phyloP scores from a whole-genome alignment of 2,329 filamentous ascomycete genomes.

The Alternaria rosae region DNA sequence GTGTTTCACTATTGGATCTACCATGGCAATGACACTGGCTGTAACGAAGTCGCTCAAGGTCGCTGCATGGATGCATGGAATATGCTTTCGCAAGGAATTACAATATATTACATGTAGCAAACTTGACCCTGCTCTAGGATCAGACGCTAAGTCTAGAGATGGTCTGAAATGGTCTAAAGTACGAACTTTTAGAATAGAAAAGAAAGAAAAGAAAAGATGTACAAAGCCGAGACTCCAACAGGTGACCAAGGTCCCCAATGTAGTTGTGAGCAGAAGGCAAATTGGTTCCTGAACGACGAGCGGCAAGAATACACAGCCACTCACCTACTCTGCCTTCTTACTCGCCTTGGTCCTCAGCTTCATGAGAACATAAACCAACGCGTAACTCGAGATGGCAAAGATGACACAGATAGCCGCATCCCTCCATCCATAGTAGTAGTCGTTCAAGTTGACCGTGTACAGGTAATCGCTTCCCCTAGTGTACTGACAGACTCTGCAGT shows the following conservation, averaged over 20 bases:
- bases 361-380: conserved; percentile 55
- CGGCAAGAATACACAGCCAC: too few species aligned
- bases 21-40: too few species aligned
- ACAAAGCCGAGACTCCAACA: not conserved
- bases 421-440: conserved; percentile 72
- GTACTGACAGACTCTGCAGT: conserved; percentile 70
- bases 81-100: not conserved
- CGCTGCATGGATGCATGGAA: not conserved
- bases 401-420: conserved; percentile 67
- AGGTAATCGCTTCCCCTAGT: conserved; percentile 66
- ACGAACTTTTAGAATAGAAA: not conserved
- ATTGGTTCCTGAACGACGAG: not conserved
- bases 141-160: not conserved
- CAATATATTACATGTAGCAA: not conserved
- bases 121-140: not conserved
- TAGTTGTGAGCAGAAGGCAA: not conserved
- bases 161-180: not conserved
- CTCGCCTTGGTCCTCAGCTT: conserved; percentile 52
- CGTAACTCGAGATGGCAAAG: conserved; percentile 64
- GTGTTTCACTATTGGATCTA: too few species aligned
- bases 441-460: conserved; percentile 63
- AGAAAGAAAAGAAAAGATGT: not conserved
- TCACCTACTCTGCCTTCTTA: conserved; percentile 48
- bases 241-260: not conserved
- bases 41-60: too few species aligned